A percentile compares a stretch with the other conserved stretches of the same genome.
Conservation (phyloP, 2,329 filamentous ascomycete genomes). For the Xylaria sp. region DNA sequence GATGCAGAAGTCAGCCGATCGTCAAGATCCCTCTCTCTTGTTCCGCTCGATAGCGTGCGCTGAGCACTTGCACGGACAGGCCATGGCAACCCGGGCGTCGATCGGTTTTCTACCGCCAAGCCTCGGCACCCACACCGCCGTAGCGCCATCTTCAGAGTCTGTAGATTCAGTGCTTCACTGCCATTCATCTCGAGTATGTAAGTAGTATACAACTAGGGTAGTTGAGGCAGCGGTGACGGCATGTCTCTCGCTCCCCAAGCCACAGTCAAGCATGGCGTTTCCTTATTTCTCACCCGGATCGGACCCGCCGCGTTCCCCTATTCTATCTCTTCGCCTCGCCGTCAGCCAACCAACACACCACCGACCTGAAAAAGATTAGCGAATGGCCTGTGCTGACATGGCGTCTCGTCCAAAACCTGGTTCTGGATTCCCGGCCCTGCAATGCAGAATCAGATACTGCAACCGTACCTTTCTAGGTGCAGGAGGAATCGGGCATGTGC, state of each 20-base stretch:
- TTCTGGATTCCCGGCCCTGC: slow-evolving; percentile 10
- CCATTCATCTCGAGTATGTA: not conserved
- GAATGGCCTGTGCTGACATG: slow-evolving; percentile 9
- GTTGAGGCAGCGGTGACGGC: slow-evolving; percentile 13
- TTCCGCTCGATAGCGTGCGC: not conserved
- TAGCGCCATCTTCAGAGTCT: slow-evolving; percentile 10
- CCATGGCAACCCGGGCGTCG: not conserved
- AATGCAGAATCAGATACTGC: slow-evolving; percentile 12
- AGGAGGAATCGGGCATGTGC: slow-evolving; percentile 23
- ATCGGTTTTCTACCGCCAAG: slow-evolving; percentile 21
- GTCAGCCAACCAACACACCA: not conserved
- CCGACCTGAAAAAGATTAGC: slow-evolving; percentile 18
- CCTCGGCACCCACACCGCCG: slow-evolving; percentile 9
- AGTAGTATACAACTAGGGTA: not conserved
- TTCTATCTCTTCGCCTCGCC: not conserved
- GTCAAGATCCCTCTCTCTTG: not conserved
- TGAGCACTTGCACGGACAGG: not conserved
- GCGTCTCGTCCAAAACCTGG: slow-evolving; percentile 20
- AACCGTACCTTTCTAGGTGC: slow-evolving; percentile 17
- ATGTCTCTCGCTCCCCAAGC: slow-evolving; percentile 12
- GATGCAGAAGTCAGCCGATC: slow-evolving; percentile 10
- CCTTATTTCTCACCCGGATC: not conserved
- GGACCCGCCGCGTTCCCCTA: slow-evolving; percentile 10
- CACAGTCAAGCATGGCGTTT: slow-evolving; percentile 9
- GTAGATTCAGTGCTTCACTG: not conserved